Percentiles rank a stretch among this genome's conserved stretches.
These are phyloP conservation scores for Sideroxylon spinosum DNA, from an alignment of 179 eudicot species.

Conservation along the genomic window DNA sequence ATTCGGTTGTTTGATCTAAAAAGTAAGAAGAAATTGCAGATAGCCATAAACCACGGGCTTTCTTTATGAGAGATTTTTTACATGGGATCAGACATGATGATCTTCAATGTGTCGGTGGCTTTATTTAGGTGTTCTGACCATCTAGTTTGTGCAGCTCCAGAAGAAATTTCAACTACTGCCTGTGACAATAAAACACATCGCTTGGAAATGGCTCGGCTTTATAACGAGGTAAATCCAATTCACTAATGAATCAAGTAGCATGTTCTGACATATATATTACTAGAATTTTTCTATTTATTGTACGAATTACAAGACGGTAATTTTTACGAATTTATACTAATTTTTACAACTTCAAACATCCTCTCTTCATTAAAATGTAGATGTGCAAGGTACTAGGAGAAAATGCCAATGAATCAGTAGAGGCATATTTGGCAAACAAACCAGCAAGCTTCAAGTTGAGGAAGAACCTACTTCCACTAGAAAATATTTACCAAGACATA, in stretches of 20 bases:
- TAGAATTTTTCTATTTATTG: background rate
- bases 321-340: too few relatives aligned
- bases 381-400: slow-evolving; percentile 53
- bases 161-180: slow-evolving; percentile 40
- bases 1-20: too few relatives aligned
- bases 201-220: slow-evolving; percentile 49
- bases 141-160: slow-evolving; percentile 40
- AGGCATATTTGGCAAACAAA: slow-evolving; percentile 36
- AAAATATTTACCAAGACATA: slow-evolving; percentile 35
- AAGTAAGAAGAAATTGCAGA: too few relatives aligned
- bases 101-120: background rate
- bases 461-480: slow-evolving; percentile 41
- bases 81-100: background rate
- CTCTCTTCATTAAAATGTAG: slow-evolving; percentile 32
- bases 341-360: too few relatives aligned
- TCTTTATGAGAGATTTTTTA: background rate
- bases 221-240: slow-evolving; percentile 52
- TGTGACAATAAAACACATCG: slow-evolving; percentile 54
- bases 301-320: background rate
- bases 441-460: slow-evolving; percentile 33
- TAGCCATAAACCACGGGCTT: background rate
- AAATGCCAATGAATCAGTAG: slow-evolving; percentile 33
- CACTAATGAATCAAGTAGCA: background rate
- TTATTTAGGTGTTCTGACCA: background rate
- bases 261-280: background rate